A percentile compares a stretch with the other conserved stretches of the same genome.
These are phyloP conservation scores for Globisporangium ultimum DNA, from an alignment of 352 stramenopile species.

Conservation along the genomic window DNA sequence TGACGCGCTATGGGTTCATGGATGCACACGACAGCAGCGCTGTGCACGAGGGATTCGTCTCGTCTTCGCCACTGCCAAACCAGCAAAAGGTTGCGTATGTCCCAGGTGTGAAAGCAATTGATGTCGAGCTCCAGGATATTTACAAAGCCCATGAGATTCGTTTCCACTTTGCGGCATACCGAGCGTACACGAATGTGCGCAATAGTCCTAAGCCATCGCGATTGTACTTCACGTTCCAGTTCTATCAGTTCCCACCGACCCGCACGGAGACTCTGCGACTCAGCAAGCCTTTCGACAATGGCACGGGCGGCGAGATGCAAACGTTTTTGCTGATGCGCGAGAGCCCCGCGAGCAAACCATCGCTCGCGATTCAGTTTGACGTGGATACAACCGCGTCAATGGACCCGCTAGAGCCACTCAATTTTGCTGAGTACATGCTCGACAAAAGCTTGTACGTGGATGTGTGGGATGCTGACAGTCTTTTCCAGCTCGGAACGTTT, in stretches of 20 bases:
- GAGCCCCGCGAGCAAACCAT: constrained; percentile 53
- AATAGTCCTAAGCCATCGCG: constrained; percentile 22
- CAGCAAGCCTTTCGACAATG: constrained; percentile 48
- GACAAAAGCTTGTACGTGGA: constrained; percentile 87
- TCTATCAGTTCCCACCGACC: constrained; percentile 88
- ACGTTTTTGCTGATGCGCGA: constrained; percentile 71
- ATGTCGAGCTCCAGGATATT: constrained; percentile 70
- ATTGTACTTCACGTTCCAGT: constrained; percentile 92
- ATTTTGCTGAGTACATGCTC: constrained; percentile 88
- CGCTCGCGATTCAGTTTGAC: constrained; percentile 70
- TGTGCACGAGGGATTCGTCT: constrained; percentile 6
- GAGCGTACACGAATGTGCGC: constrained; percentile 13
- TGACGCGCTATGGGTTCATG: constrained; percentile 83
- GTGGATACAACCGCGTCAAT: constrained; percentile 59
- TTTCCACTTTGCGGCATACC: constrained; percentile 89
- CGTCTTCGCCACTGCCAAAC: constrained; percentile 18
- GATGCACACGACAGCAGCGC: constrained; percentile 40
- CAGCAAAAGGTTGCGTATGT: constrained; percentile 13
- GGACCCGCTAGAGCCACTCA: constrained; percentile 60
- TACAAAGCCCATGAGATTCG: constrained; percentile 85
- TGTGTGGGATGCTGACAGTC: constrained; percentile 91
- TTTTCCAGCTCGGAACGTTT: constrained; percentile 87
- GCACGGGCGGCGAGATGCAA: constrained; percentile 20
- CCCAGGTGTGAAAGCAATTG: constrained; percentile 37
- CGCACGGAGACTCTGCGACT: constrained; percentile 80